Base-by-base conservation (phyloP, 1,139 yeast genomes). In the Pneumocystis carinii region DNA sequence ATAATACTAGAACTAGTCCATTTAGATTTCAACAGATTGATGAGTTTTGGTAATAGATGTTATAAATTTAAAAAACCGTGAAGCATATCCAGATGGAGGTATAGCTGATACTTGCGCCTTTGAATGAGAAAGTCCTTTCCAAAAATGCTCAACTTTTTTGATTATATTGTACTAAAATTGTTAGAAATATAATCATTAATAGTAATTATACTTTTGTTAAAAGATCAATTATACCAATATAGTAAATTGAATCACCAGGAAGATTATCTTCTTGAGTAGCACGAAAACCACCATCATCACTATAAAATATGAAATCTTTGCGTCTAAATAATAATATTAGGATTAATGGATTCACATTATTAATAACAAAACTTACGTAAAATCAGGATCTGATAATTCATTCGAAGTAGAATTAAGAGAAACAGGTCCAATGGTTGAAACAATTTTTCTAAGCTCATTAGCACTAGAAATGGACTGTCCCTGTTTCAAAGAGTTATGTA, bases 161-260 rank as follows among this genome's bases (percentile, higher is more conserved):
- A 83, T 75, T 35, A 85, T 74, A 1, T 90, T 86, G 72, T 94
- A 94, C 66, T 61, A 42, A 39, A 27, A 36, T 7, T 29, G 8
- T 37, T 59, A 29, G 39, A 27, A 59, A 24, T 38, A n/a, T 10
- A 14, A 3, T 14, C n/a, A 35, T 19, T 19, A 35, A 35, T 48
- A 32, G 32, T 24, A 39, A n/a, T 19, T 37, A 59, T 55, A 64
- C 65, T 41, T 85, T 83, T 0, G 98, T 94, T 68, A 94, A 77
- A 74, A 96, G 90, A 72, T 94, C 99, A 70, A 94, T 94, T 60
- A 94, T 85, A 15, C 98, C 98, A 69, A 94, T 76, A 71, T 90
- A 94, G 74, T 94, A 94, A 15, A 94, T 83, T 65, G 86, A 83
- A 36, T 82, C 78, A 60, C 83, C 72, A 36, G 90, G 89, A 62